These are phyloP conservation scores for Cryptococcus sp. DNA, from an alignment of 1,284 basidiomycete genomes.

Conservation along the genomic window DNA sequence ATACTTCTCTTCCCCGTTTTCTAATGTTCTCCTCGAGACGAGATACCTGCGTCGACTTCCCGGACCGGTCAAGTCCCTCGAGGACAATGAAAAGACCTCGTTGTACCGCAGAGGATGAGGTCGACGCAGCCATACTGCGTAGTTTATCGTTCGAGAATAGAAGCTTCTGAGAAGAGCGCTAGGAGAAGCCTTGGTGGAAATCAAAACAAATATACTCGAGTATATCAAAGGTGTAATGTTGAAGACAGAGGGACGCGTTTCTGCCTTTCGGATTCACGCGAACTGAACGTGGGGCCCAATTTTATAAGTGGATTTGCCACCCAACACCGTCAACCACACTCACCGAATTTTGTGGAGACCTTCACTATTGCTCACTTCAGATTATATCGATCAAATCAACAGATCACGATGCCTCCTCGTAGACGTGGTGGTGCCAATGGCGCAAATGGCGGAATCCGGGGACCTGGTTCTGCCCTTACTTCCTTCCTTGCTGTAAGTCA, in stretches of 20 bases:
- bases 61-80: constrained; percentile 88
- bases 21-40: constrained; percentile 57
- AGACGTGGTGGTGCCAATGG: constrained; percentile 4
- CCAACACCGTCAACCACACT: too few species aligned
- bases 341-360: neutral
- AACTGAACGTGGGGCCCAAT: too few species aligned
- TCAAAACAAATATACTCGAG: too few species aligned
- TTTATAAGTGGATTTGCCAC: too few species aligned
- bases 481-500: constrained; percentile 75
- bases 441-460: constrained; percentile 55
- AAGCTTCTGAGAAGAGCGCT: too few species aligned
- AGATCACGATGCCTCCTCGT: constrained; percentile 21
- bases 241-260: too few species aligned
- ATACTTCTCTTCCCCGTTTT: constrained; percentile 24
- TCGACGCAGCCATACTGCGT: neutral
- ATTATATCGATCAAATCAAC: neutral
- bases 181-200: too few species aligned
- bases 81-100: constrained; percentile 79
- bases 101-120: neutral
- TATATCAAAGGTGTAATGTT: too few species aligned
- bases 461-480: constrained; percentile 85
- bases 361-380: neutral
- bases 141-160: neutral
- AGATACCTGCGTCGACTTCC: constrained; percentile 80
- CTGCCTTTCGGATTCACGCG: too few species aligned